Conservation (phyloP, 83 land plant species). For the Diphasiastrum complanatum region DNA sequence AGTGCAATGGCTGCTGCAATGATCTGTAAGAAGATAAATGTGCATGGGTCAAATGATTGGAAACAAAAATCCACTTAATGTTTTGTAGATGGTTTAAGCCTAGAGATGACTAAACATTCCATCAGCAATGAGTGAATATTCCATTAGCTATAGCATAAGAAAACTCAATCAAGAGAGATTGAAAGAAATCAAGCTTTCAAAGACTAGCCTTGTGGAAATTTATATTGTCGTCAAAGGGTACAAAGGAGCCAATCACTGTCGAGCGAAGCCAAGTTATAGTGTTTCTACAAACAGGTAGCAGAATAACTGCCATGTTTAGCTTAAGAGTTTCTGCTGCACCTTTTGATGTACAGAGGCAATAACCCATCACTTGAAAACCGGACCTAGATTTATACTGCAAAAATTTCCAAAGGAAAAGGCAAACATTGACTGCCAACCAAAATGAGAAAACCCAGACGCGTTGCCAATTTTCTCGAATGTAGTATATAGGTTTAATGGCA, state of each 20-base stretch:
- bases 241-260: slow-evolving; percentile 49
- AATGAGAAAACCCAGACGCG: slow-evolving; percentile 72
- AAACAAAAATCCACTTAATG: neutral
- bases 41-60: no score
- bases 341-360: slow-evolving; percentile 74
- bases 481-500: slow-evolving; percentile 26
- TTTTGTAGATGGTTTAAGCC: no score
- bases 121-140: no score
- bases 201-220: slow-evolving; percentile 77
- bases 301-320: slow-evolving; percentile 93
- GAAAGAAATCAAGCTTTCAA: no score
- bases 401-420: slow-evolving; percentile 83
- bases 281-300: slow-evolving; percentile 92
- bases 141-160: no score
- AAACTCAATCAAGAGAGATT: no score
- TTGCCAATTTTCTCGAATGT: slow-evolving; percentile 64
- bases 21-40: slow-evolving; percentile 34
- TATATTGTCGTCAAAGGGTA: slow-evolving; percentile 76
- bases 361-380: slow-evolving; percentile 82
- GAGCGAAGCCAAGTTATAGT: slow-evolving; percentile 85
- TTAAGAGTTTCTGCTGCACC: slow-evolving; percentile 98
- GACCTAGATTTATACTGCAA: slow-evolving; percentile 50
- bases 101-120: no score
- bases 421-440: slow-evolving; percentile 67
- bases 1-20: slow-evolving; percentile 58